These are phyloP conservation scores for Saturnispora quitensis DNA, from an alignment of 805 yeast genomes.

Conservation along the genomic window DNA sequence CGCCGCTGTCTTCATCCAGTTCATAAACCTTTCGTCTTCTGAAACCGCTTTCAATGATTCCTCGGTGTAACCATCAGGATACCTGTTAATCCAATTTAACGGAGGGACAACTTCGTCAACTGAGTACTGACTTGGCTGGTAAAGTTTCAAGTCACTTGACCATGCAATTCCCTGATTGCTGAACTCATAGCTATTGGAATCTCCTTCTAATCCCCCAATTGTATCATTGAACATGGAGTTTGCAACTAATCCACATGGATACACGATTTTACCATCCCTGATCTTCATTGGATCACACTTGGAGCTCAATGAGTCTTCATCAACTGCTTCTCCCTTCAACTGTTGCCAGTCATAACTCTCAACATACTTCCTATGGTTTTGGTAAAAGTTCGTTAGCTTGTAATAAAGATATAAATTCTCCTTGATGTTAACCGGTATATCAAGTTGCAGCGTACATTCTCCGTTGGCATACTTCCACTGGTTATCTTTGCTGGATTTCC, in stretches of 20 bases:
- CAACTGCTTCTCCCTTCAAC: slow-evolving; percentile 64
- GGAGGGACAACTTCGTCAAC: slow-evolving; percentile 80
- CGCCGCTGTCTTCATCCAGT: slow-evolving; percentile 98
- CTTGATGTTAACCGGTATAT: slow-evolving; percentile 58
- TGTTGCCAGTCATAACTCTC: slow-evolving; percentile 75
- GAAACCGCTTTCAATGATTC: slow-evolving; percentile 71
- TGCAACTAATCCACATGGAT: slow-evolving; percentile 95
- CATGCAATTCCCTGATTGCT: slow-evolving; percentile 67
- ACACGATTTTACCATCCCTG: slow-evolving; percentile 37
- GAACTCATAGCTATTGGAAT: slow-evolving; percentile 34
- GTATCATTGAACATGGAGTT: slow-evolving; percentile 90
- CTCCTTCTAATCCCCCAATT: slow-evolving; percentile 32
- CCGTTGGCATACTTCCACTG: slow-evolving; percentile 52
- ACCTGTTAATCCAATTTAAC: slow-evolving; percentile 75
- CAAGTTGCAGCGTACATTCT: slow-evolving; percentile 62
- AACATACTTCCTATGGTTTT: slow-evolving; percentile 92
- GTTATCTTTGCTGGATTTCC: slow-evolving; percentile 22
- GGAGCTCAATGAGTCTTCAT: slow-evolving; percentile 37
- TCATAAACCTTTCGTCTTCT: slow-evolving; percentile 76
- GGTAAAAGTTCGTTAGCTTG: slow-evolving; percentile 81
- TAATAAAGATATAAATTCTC: slow-evolving; percentile 74
- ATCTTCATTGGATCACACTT: slow-evolving; percentile 45
- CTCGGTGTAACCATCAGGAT: slow-evolving; percentile 83
- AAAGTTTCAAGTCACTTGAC: slow-evolving; percentile 66
- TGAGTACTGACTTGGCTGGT: slow-evolving; percentile 61